These are phyloP conservation scores for Azolla pinnata DNA, from an alignment of 75 land plant species.

Conservation along the genomic window DNA sequence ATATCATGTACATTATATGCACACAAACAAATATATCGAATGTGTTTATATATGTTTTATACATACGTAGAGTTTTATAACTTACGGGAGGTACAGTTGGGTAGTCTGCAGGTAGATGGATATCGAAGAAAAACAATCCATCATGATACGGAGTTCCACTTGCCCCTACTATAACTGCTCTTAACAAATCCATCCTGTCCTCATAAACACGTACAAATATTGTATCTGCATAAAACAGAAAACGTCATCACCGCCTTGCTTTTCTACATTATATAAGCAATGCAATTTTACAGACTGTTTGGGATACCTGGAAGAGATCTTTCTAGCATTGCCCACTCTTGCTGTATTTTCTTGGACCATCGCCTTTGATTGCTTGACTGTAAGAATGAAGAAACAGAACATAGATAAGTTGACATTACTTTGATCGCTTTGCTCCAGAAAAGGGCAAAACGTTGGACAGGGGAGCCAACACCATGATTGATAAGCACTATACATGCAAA, in stretches of 20 bases:
- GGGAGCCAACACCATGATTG: too few species aligned
- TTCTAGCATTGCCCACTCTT: constrained; percentile 92
- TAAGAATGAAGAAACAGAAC: background rate
- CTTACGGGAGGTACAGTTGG: constrained; percentile 89
- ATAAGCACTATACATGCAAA: too few species aligned
- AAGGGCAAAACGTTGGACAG: too few species aligned
- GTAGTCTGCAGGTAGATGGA: constrained; percentile 77
- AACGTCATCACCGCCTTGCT: background rate
- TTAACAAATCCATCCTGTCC: constrained; percentile 90
- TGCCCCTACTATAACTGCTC: constrained; percentile 89
- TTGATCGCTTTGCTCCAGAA: background rate
- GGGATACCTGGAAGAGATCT: constrained; percentile 75
- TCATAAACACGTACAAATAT: constrained; percentile 91
- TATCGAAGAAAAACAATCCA: constrained; percentile 91
- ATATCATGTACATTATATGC: too few species aligned
- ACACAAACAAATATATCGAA: too few species aligned
- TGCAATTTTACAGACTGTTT: background rate
- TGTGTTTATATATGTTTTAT: too few species aligned
- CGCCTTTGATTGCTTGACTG: constrained; percentile 49
- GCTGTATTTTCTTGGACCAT: constrained; percentile 82
- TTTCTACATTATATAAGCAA: background rate
- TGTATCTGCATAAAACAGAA: constrained; percentile 37
- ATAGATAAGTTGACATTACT: background rate
- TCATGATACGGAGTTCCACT: constrained; percentile 96
- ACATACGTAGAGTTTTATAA: too few species aligned